phyloP scores from a whole-genome alignment of 305 asterid species.

The Solanum aculeatissimum region DNA sequence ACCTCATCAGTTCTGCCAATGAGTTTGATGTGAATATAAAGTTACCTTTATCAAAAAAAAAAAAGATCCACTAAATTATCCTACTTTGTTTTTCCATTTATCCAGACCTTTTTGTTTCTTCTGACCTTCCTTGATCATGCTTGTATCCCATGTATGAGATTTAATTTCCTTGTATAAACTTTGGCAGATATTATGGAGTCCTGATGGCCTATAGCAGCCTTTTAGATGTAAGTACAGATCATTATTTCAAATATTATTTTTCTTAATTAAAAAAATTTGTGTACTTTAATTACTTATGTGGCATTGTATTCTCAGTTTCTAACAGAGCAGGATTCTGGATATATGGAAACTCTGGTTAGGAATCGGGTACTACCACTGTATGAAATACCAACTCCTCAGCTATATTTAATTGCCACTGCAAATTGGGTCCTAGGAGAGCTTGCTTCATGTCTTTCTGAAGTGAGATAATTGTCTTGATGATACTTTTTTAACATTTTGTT shows the following conservation, averaged over 20 bases:
- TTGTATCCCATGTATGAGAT: neutral
- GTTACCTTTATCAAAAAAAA: too few relatives aligned
- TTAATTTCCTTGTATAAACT: neutral
- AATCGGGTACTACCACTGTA: slow-evolving; percentile 31
- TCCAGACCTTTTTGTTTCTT: neutral
- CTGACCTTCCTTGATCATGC: neutral
- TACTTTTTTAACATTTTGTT: neutral
- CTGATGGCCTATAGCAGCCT: slow-evolving; percentile 39
- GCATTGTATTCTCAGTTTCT: slow-evolving; percentile 17
- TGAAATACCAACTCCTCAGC: slow-evolving; percentile 16
- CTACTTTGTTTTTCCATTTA: neutral
- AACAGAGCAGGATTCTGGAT: slow-evolving; percentile 28
- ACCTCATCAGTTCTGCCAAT: too few relatives aligned
- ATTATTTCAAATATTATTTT: neutral
- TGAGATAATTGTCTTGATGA: slow-evolving; percentile 1
- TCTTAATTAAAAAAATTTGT: neutral
- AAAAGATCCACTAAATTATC: neutral
- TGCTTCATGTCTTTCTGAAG: slow-evolving; percentile 33
- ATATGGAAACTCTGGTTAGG: slow-evolving; percentile 18
- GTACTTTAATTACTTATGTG: neutral
- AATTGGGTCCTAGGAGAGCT: slow-evolving; percentile 41
- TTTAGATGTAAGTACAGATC: slow-evolving; percentile 21
- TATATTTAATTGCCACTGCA: slow-evolving; percentile 34
- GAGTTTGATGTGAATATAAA: too few relatives aligned
- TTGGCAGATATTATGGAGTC: slow-evolving; percentile 34